A percentile compares a stretch with the other conserved stretches of the same genome.
Conservation (phyloP, 192 early-diverging fungal genomes). For the Podila minutissima region DNA sequence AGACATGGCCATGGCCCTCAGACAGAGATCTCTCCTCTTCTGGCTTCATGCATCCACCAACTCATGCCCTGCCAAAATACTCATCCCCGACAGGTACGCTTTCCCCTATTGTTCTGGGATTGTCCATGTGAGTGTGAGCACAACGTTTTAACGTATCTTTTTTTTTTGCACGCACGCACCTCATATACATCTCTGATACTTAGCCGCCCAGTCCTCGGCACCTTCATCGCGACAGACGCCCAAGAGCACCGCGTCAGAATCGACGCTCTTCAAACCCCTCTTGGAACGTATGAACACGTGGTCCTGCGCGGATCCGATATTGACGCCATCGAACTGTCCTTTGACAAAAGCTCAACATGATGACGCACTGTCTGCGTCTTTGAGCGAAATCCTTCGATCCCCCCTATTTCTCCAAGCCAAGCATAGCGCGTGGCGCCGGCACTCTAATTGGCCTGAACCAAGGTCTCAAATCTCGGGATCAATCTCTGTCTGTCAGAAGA, state of each 20-base stretch:
- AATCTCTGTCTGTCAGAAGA: too few relatives aligned
- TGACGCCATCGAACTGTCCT: constrained; percentile 44
- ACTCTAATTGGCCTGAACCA: too few relatives aligned
- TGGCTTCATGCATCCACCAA: constrained; percentile 55
- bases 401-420: too few relatives aligned
- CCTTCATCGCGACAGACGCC: constrained; percentile 58
- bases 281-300: constrained; percentile 60
- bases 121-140: too few relatives aligned
- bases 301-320: constrained; percentile 64
- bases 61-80: constrained; percentile 24
- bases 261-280: constrained; percentile 55
- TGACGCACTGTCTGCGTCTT: too few relatives aligned
- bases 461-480: too few relatives aligned
- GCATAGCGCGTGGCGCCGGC: too few relatives aligned
- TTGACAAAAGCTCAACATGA: background rate
- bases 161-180: background rate
- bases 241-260: constrained; percentile 60
- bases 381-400: too few relatives aligned
- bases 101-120: background rate
- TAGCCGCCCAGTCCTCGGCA: constrained; percentile 53
- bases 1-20: constrained; percentile 38
- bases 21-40: constrained; percentile 56
- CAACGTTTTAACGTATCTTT: background rate
- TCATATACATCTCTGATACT: background rate
- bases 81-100: constrained; percentile 53